These are phyloP conservation scores for Candida nemodendra DNA, from an alignment of 805 yeast genomes.

Conservation along the genomic window DNA sequence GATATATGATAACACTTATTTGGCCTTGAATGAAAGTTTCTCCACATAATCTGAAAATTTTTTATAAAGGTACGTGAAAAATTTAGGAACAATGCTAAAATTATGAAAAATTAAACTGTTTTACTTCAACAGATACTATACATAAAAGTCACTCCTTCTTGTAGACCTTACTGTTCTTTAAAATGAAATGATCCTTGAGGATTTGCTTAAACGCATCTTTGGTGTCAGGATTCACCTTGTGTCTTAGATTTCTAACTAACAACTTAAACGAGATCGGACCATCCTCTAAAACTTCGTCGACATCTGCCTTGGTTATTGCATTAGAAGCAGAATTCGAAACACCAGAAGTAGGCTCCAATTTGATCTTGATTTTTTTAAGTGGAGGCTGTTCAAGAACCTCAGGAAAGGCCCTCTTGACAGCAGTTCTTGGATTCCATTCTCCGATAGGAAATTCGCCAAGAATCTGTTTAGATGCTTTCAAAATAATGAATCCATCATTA, in stretches of 20 bases:
- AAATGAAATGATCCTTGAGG: slow-evolving; percentile 28
- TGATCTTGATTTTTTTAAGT: slow-evolving; percentile 31
- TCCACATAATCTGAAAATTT: background rate
- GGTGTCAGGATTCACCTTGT: slow-evolving; percentile 67
- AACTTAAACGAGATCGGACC: slow-evolving; percentile 54
- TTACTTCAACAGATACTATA: slow-evolving; percentile 1
- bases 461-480: slow-evolving; percentile 62
- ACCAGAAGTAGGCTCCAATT: slow-evolving; percentile 17
- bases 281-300: slow-evolving; percentile 56
- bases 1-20: no score
- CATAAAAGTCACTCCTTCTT: slow-evolving; percentile 14
- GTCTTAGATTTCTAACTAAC: slow-evolving; percentile 58
- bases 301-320: slow-evolving; percentile 69
- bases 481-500: slow-evolving; percentile 52
- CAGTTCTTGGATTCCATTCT: slow-evolving; percentile 73
- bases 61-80: background rate
- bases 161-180: slow-evolving; percentile 33
- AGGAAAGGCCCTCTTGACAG: slow-evolving; percentile 29
- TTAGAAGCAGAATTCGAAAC: slow-evolving; percentile 18
- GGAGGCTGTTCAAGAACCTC: slow-evolving; percentile 21
- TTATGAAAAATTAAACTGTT: background rate
- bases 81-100: no score
- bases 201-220: slow-evolving; percentile 52
- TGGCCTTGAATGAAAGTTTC: no score
- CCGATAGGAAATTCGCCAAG: slow-evolving; percentile 71